Base-by-base conservation (phyloP, 1,284 basidiomycete genomes). In the Moesziomyces aphidis region DNA sequence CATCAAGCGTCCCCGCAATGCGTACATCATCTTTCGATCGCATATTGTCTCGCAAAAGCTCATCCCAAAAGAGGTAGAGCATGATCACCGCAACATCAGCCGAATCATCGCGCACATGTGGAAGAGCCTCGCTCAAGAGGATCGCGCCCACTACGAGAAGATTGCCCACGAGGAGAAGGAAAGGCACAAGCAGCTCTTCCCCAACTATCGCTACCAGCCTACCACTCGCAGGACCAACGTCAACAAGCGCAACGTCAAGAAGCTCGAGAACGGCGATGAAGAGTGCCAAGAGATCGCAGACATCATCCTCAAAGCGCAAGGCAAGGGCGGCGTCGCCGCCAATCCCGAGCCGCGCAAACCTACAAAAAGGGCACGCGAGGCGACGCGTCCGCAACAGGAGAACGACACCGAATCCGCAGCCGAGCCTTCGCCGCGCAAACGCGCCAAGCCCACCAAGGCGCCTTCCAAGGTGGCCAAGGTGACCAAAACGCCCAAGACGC, bases 1-100 rank as follows among this genome's bases (percentile, higher is more conserved):
- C 85, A 93, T 95, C 83, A 93, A 94, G 50, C 90, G 94, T 36
- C 94, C 94, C 0, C 91, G 93, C 34, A 97, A 97, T 85, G 94
- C 95, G 50, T 97, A 96, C 86, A 96, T 97, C 79, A 90, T 97
- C 84, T 97, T 95, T 86, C 89, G 95, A 67, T 93, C 92, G 36
- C 92, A 93, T 55, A 94, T 94, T 82, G 93, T 94, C 78, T 88
- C 89, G 50, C 89, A 90, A 59, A 89, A 91, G 78, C 88, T 91
- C 67, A 90, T 94, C 43, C 91, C 93, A 0, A 90, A 91, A 0
- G 89, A 90, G 9, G 91, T 95, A 61, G 92, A 94, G 86, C 91
- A 91, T 4, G 91, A 92, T 76, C 92, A 94, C 81, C 90, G 90
- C 34, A 91, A 91, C 43, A 80, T 81, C 83, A 90, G 88, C 88